These are phyloP conservation scores for Lecanicillium sp. DNA, from an alignment of 2,329 filamentous ascomycete species.

Conservation along the genomic window DNA sequence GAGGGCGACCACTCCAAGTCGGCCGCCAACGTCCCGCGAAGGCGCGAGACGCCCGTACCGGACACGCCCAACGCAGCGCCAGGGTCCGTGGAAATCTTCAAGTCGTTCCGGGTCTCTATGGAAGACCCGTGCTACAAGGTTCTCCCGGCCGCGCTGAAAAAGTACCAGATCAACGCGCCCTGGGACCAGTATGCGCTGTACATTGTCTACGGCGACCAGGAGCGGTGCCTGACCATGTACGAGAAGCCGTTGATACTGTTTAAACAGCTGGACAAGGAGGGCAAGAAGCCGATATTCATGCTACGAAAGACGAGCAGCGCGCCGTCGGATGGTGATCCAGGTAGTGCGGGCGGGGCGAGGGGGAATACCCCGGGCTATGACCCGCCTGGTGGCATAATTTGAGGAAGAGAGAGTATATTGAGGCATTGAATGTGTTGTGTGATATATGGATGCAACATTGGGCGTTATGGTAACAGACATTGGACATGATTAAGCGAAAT, in stretches of 20 bases:
- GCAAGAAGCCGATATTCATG: constrained; percentile 99
- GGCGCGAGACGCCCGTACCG: constrained; percentile 54
- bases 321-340: constrained; percentile 5
- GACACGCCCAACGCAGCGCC: constrained; percentile 51
- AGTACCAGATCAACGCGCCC: constrained; percentile 97
- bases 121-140: constrained; percentile 98
- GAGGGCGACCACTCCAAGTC: constrained; percentile 40
- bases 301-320: constrained; percentile 47
- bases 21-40: constrained; percentile 46
- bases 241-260: constrained; percentile 94
- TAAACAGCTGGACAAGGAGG: constrained; percentile 94
- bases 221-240: constrained; percentile 83
- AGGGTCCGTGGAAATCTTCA: constrained; percentile 87
- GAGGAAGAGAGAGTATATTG: background rate
- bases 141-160: constrained; percentile 86
- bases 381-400: constrained; percentile 7
- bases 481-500: too few relatives aligned
- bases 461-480: too few relatives aligned
- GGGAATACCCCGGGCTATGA: constrained; percentile 4
- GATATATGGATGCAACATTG: too few relatives aligned
- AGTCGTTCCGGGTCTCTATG: constrained; percentile 95
- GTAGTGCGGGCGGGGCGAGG: constrained; percentile 3
- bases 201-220: constrained; percentile 98
- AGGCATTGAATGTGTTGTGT: too few relatives aligned
- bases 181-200: constrained; percentile 97